Evolutionary conservation across 768 basidiomycete genomes (phyloP).

Genomic region (Rhodotorula toruloides): DNA sequence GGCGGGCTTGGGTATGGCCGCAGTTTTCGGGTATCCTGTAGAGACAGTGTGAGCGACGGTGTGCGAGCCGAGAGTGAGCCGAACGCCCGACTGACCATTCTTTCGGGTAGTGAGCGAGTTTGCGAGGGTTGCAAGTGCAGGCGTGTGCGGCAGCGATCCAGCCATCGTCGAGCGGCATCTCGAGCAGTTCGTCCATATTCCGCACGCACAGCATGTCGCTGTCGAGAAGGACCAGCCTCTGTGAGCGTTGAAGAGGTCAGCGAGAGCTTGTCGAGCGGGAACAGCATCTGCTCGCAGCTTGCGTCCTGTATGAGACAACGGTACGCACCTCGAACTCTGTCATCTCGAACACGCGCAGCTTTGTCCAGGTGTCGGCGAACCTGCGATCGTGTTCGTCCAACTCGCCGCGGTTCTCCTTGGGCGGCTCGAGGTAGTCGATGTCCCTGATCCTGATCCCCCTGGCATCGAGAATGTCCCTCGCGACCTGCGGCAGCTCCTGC

Average conservation of each 20-base stretch:
- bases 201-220: slow-evolving; percentile 77
- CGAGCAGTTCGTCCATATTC: slow-evolving; percentile 70
- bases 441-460: slow-evolving; percentile 57
- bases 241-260: not conserved
- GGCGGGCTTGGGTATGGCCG: slow-evolving; percentile 58
- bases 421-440: slow-evolving; percentile 60
- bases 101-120: slow-evolving; percentile 72
- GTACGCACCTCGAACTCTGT: slow-evolving; percentile 46
- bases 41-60: not conserved
- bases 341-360: slow-evolving; percentile 50
- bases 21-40: slow-evolving; percentile 88
- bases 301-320: not conserved
- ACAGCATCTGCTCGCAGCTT: not conserved
- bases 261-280: not conserved
- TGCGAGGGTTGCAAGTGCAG: slow-evolving; percentile 89
- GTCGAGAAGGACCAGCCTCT: slow-evolving; percentile 67
- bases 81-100: slow-evolving; percentile 68
- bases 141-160: slow-evolving; percentile 84
- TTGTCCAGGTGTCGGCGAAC: slow-evolving; percentile 65
- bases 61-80: not conserved
- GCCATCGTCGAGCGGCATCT: slow-evolving; percentile 55
- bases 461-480: slow-evolving; percentile 54
- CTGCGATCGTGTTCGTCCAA: slow-evolving; percentile 45
- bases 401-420: slow-evolving; percentile 36
- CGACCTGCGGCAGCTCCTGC: slow-evolving; percentile 54